phyloP scores from a whole-genome alignment of 345 rosid species.

The Syzygium aromaticum region DNA sequence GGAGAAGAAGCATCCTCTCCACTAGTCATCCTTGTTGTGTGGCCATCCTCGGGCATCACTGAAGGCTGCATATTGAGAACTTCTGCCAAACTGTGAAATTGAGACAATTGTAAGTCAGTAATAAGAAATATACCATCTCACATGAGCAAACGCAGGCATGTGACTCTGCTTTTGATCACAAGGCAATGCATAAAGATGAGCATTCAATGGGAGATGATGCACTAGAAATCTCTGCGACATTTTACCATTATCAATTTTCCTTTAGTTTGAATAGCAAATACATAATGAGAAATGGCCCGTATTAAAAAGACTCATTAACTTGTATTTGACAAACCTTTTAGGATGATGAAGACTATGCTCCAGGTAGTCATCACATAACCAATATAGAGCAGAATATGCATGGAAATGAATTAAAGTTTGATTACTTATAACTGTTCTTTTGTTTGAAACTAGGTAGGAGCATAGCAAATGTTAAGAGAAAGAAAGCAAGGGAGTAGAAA shows the following conservation, averaged over 20 bases:
- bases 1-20: constrained; percentile 76
- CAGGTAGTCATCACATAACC: not conserved
- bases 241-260: not conserved
- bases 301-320: not conserved
- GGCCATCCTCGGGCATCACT: constrained; percentile 95
- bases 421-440: not conserved
- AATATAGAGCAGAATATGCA: not conserved
- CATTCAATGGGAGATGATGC: not conserved
- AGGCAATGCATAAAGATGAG: not conserved
- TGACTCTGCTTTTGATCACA: not conserved
- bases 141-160: not conserved
- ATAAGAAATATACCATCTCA: not conserved
- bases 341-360: not conserved
- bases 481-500: not conserved
- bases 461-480: not conserved
- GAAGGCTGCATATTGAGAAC: constrained; percentile 99
- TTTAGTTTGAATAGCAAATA: not conserved
- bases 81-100: constrained; percentile 74
- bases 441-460: not conserved
- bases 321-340: not conserved
- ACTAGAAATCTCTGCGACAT: not conserved
- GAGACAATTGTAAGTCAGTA: not conserved
- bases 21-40: constrained; percentile 83
- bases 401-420: not conserved
- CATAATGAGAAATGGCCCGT: not conserved